Conservation (phyloP, 176 grass and related monocot genomes). For the Hsuehochloa calcarea region DNA sequence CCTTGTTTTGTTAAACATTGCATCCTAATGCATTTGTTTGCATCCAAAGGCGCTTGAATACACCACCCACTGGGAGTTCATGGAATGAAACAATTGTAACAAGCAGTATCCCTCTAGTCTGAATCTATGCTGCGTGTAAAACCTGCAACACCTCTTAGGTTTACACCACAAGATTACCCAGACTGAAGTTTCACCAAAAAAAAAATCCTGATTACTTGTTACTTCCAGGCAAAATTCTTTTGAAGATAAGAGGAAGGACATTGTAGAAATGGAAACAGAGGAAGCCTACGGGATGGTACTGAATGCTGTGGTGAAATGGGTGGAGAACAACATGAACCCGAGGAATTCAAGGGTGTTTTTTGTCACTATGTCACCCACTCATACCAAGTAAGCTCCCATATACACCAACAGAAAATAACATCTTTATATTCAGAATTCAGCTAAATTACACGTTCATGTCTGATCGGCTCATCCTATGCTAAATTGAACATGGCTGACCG, state of each 20-base stretch:
- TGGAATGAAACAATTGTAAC: neutral
- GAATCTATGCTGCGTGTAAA: neutral
- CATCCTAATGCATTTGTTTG: neutral
- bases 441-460: neutral
- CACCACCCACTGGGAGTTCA: neutral
- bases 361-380: conserved; percentile 92
- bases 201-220: neutral
- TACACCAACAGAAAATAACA: too few species aligned
- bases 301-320: conserved; percentile 70
- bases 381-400: conserved; percentile 48
- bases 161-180: neutral
- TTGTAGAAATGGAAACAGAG: conserved; percentile 74
- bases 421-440: neutral
- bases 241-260: conserved; percentile 59
- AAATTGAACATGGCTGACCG: neutral
- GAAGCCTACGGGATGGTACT: conserved; percentile 79
- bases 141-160: neutral
- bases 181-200: neutral
- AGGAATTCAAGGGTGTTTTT: conserved; percentile 63
- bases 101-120: neutral
- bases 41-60: neutral
- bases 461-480: neutral
- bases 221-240: conserved; percentile 60
- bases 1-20: neutral
- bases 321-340: conserved; percentile 82